Evolutionary conservation across 495 filamentous ascomycete species (phyloP), one percentile per base, ranked within the genome.

Genomic region (Aspergillus diversus): DNA sequence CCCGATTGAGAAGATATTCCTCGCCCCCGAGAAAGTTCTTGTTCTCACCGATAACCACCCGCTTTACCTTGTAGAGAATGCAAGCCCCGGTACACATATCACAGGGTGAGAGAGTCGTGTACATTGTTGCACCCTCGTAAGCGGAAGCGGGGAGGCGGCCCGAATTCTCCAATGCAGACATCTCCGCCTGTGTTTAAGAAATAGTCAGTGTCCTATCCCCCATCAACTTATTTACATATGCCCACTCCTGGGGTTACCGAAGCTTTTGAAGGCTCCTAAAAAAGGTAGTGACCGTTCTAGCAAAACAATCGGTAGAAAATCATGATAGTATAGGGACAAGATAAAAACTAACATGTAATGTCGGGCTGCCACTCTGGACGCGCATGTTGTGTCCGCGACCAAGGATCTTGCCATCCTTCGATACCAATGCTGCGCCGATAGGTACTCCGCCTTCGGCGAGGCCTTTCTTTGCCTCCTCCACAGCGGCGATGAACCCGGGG

Each of bases 11-110:
- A 15, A 96, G 80, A 67, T 92, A 88, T 12, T 87, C 84, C 73
- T 96, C 91, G 15, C 90, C 91, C 47, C 90, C 91, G 4, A 91
- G 67, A 63, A 92, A 93, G 50, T 84, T 94, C 69, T 84, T 82
- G 70, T 93, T 92, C 78, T 96, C 92, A 7, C 92, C 92, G 77
- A 96, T 85, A 37, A 96, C 90, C 3, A 95, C 90, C 4, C 91
- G 87, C 56, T 83, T 81, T 43, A 96, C 85, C 67, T 90, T 89
- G 78, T 92, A 95, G 58, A 93, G 81, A 50, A 96, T 76, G 67
- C 89, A 92, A 5, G 92, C 91, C 31, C 91, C 91, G 13, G 91
- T 89, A 81, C 90, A 94, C 91, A 95, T 95, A 71, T 93, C 88
- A 71, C 92, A 96, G 0, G 91, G 92, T 13, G 91, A 93, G 5